Evolutionary conservation across 2,329 filamentous ascomycete species (phyloP).

Genomic region (Microdochium bolleyi): DNA sequence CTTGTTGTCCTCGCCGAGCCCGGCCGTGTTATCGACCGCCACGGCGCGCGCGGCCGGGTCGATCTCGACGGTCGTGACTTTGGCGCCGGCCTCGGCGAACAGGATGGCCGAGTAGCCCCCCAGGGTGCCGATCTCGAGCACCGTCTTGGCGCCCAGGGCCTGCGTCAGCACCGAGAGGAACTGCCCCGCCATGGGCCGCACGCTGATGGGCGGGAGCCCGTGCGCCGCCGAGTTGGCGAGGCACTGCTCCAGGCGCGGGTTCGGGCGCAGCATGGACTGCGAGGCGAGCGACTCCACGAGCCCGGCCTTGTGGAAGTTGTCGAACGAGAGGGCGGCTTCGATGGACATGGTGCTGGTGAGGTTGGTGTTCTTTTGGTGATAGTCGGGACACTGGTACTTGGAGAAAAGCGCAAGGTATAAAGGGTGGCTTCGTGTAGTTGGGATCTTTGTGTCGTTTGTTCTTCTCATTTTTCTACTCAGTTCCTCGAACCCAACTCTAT

Average conservation of each 20-base stretch:
- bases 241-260: constrained; percentile 18
- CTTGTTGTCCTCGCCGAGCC: no score
- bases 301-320: background rate
- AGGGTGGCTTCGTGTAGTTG: no score
- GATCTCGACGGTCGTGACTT: constrained; percentile 43
- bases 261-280: constrained; percentile 9
- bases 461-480: no score
- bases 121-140: constrained; percentile 47
- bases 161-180: constrained; percentile 29
- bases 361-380: no score
- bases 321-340: background rate
- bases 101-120: constrained; percentile 47
- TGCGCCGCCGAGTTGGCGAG: constrained; percentile 20
- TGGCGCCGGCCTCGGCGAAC: constrained; percentile 31
- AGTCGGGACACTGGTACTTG: no score
- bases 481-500: no score
- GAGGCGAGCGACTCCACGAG: constrained; percentile 6
- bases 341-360: background rate
- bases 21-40: constrained; percentile 34
- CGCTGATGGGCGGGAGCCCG: constrained; percentile 27
- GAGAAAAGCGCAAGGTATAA: no score
- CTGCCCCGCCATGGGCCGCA: constrained; percentile 25
- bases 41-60: constrained; percentile 34
- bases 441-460: no score
- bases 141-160: constrained; percentile 22